Conservation (phyloP, 371 early-diverging fungal genomes). For the Mucor velutinosus region DNA sequence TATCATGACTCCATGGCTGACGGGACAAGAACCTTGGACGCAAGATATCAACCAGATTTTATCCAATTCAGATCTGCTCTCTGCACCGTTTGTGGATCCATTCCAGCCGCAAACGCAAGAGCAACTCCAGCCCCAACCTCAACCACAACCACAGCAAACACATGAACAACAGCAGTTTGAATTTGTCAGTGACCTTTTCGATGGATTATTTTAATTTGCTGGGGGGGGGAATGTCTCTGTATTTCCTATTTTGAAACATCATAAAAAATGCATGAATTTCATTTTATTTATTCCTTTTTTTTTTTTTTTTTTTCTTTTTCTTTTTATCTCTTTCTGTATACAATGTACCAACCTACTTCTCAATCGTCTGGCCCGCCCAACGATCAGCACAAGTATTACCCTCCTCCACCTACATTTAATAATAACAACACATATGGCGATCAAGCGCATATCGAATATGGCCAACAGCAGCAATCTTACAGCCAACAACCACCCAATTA, state of each 20-base stretch:
- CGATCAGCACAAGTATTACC: conserved; percentile 17
- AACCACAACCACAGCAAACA: neutral
- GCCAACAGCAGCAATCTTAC: neutral
- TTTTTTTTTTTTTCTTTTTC: neutral
- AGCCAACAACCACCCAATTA: neutral
- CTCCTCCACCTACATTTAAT: conserved; percentile 14
- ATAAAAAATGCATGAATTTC: neutral
- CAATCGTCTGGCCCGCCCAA: neutral
- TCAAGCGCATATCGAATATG: neutral
- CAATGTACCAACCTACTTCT: conserved; percentile 18
- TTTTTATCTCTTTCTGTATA: neutral
- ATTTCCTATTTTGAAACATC: conserved; percentile 1
- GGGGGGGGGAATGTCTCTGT: neutral
- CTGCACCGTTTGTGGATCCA: neutral
- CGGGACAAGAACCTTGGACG: conserved; percentile 8
- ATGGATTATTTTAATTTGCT: conserved; percentile 5
- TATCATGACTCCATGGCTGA: conserved; percentile 4
- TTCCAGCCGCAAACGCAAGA: neutral
- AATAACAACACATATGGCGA: neutral
- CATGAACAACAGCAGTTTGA: neutral
- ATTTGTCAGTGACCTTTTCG: neutral
- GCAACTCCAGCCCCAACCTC: neutral
- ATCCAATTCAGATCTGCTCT: neutral
- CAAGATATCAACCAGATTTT: conserved; percentile 13
- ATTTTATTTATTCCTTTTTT: neutral